Percentiles rank a stretch among this genome's conserved stretches.
Evolutionary conservation across 108 stramenopile genomes (phyloP).

Genomic region (Ochromonas danica): DNA sequence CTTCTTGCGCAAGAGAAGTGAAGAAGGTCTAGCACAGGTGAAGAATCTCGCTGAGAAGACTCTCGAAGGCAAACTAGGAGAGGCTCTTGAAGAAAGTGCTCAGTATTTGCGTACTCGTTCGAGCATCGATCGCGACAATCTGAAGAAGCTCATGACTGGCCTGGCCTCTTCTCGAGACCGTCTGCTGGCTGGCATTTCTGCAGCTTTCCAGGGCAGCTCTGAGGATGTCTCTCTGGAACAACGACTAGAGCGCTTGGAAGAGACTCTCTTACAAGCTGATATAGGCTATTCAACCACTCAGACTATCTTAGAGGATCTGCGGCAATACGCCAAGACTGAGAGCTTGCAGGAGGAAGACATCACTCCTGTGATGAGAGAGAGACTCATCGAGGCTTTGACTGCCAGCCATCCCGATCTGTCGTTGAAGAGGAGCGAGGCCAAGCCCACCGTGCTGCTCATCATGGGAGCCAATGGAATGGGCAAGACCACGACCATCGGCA

Average conservation of each 20-base stretch:
- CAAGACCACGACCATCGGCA: slow-evolving; percentile 90
- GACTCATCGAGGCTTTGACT: slow-evolving; percentile 39
- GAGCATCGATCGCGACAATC: slow-evolving; percentile 28
- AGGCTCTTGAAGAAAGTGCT: slow-evolving; percentile 35
- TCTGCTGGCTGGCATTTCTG: background rate
- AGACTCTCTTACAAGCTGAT: slow-evolving; percentile 28
- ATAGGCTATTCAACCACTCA: slow-evolving; percentile 47
- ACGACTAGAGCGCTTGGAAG: background rate
- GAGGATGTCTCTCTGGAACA: no score
- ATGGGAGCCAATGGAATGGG: slow-evolving; percentile 73
- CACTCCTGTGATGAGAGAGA: slow-evolving; percentile 40
- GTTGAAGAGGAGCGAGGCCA: slow-evolving; percentile 10
- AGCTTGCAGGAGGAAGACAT: slow-evolving; percentile 42
- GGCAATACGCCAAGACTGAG: slow-evolving; percentile 34
- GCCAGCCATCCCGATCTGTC: background rate
- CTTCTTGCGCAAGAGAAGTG: slow-evolving; percentile 52
- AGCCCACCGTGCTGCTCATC: slow-evolving; percentile 47
- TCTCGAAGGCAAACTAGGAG: slow-evolving; percentile 41
- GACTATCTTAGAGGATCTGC: slow-evolving; percentile 46
- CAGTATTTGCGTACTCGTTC: no score
- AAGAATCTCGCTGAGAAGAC: slow-evolving; percentile 49
- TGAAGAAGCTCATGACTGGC: slow-evolving; percentile 42
- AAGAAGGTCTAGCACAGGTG: slow-evolving; percentile 49
- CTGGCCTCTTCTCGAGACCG: slow-evolving; percentile 47
- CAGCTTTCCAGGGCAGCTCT: no score